Base-by-base conservation (phyloP, 2,329 filamentous ascomycete species). In the Parascedosporium putredinis region DNA sequence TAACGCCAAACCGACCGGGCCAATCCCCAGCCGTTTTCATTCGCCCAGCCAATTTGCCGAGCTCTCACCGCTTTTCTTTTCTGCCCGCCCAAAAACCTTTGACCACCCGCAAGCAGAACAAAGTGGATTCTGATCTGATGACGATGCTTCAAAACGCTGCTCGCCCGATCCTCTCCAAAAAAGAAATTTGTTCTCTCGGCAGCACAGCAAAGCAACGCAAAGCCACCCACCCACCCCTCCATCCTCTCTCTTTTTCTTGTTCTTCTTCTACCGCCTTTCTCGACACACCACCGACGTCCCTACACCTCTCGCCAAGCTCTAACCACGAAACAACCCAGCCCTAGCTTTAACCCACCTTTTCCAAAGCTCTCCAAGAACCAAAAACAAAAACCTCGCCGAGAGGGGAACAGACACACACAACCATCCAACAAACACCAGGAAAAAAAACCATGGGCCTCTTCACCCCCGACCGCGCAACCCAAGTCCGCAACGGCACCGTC, bases 401-500 rank as follows among this genome's bases (percentile, higher is more conserved):
- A n/a, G n/a, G n/a, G n/a, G n/a, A n/a, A n/a, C n/a, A n/a, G n/a
- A 9, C 33, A n/a, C 18, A 12, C 36, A n/a, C 36, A n/a, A 6
- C 4, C 36, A 3, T 6, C 16, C 5, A 2, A 16, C 36, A 60
- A n/a, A n/a, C n/a, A n/a, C n/a, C n/a, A n/a, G n/a, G n/a, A n/a
- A n/a, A n/a, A n/a, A n/a, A n/a, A n/a, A n/a, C 53, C 51, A 76
- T 79, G 75, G 74, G 71, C 58, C 58, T 78, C 52, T 72, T 78
- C 63, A 67, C 67, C 53, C 61, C 66, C 51, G 56, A 66, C 54
- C 73, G 73, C 64, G 73, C 70, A 57, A 68, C 74, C 54, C 74
- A 75, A 56, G 71, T 80, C 57, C 76, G 76, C 63, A 65, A 66
- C 54, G 78, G 78, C 58, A 66, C 70, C 55, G 73, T 90, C 59